Evolutionary conservation across 1,284 basidiomycete genomes (phyloP).

Genomic region (Tilletia horrida): DNA sequence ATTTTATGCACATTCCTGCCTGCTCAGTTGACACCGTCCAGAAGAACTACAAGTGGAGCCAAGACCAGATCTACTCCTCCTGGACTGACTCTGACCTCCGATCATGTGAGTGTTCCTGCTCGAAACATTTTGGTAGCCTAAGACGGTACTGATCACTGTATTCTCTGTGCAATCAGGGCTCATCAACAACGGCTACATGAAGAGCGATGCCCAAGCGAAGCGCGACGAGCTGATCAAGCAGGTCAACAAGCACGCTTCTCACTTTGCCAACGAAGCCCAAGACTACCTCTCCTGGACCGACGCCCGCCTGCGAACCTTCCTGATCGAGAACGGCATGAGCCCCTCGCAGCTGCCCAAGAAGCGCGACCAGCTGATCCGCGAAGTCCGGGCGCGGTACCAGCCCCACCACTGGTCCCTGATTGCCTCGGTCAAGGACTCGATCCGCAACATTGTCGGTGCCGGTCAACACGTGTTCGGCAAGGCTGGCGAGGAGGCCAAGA

Average conservation of each 20-base stretch:
- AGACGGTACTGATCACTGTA: not conserved
- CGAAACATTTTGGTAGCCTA: not conserved
- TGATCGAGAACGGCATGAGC: slow-evolving; percentile 39
- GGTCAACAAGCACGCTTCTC: slow-evolving; percentile 20
- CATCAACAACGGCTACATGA: slow-evolving; percentile 41
- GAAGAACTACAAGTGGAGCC: slow-evolving; percentile 39
- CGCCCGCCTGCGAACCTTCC: slow-evolving; percentile 43
- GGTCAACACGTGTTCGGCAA: slow-evolving; percentile 43
- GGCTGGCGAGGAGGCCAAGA: slow-evolving; percentile 37
- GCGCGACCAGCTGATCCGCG: slow-evolving; percentile 46
- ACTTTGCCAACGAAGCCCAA: slow-evolving; percentile 32
- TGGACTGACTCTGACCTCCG: slow-evolving; percentile 42
- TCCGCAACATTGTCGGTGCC: slow-evolving; percentile 41
- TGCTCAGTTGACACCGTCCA: slow-evolving; percentile 31
- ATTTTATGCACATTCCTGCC: too few relatives aligned
- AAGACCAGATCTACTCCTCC: slow-evolving; percentile 36
- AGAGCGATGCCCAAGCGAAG: slow-evolving; percentile 39
- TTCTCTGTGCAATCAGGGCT: slow-evolving; percentile 34
- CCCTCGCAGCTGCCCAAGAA: slow-evolving; percentile 39
- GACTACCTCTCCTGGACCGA: slow-evolving; percentile 51
- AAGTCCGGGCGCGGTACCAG: slow-evolving; percentile 49
- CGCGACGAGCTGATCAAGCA: slow-evolving; percentile 46
- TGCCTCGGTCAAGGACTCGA: slow-evolving; percentile 42
- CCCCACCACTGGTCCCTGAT: slow-evolving; percentile 38
- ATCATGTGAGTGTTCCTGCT: slow-evolving; percentile 8